A percentile compares a stretch with the other conserved stretches of the same genome.
Conservation (phyloP, 768 basidiomycete genomes). For the Coprinellus micaceus region DNA sequence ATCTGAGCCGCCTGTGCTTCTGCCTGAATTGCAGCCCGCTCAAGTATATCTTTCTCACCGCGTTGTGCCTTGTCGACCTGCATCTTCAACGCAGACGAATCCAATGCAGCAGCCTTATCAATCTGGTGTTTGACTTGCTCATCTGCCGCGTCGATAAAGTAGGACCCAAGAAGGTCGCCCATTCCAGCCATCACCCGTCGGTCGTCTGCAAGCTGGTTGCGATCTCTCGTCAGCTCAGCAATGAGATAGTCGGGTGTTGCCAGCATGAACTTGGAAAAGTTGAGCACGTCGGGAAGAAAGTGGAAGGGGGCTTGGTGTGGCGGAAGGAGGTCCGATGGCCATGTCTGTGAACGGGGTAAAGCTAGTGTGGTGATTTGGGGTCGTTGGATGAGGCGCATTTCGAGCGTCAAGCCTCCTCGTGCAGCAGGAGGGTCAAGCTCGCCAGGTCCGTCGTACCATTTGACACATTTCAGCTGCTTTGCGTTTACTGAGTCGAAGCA, state of each 20-base stretch:
- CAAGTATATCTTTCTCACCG: slow-evolving; percentile 52
- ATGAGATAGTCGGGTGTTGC: slow-evolving; percentile 85
- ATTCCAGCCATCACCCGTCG: slow-evolving; percentile 58
- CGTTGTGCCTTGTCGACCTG: slow-evolving; percentile 62
- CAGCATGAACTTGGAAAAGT: slow-evolving; percentile 93
- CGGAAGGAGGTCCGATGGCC: slow-evolving; percentile 90
- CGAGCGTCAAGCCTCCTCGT: slow-evolving; percentile 56
- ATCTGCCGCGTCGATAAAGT: slow-evolving; percentile 78
- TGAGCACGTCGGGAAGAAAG: slow-evolving; percentile 88
- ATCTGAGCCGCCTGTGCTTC: slow-evolving; percentile 3
- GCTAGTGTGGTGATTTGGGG: slow-evolving; percentile 95
- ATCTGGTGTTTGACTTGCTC: slow-evolving; percentile 76
- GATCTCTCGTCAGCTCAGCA: slow-evolving; percentile 65
- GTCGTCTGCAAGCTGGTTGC: slow-evolving; percentile 71
- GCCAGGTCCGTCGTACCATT: slow-evolving; percentile 67
- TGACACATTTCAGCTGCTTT: slow-evolving; percentile 88
- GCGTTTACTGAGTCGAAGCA: slow-evolving; percentile 93
- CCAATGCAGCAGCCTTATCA: slow-evolving; percentile 72
- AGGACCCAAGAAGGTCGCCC: slow-evolving; percentile 72
- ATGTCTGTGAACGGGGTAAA: slow-evolving; percentile 84
- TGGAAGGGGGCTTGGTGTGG: slow-evolving; percentile 94
- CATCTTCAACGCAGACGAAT: slow-evolving; percentile 59
- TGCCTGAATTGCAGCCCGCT: slow-evolving; percentile 32
- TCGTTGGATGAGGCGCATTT: slow-evolving; percentile 87
- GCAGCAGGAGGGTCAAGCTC: slow-evolving; percentile 31